These are phyloP conservation scores for Scheffersomyces coipomensis DNA, from an alignment of 805 yeast genomes.

Conservation along the genomic window DNA sequence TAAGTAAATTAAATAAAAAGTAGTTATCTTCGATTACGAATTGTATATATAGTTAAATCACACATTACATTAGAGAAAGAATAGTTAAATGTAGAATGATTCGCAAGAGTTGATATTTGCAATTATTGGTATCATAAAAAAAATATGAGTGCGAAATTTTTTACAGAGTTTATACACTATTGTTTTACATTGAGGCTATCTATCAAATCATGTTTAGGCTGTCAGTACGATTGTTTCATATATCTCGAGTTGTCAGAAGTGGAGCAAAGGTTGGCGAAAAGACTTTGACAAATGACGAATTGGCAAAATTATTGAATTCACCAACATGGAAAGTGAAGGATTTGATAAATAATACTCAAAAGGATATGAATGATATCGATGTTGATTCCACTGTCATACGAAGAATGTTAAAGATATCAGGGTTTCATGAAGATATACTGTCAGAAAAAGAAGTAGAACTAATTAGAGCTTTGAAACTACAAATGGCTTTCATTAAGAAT, in stretches of 20 bases:
- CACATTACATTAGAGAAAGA: no score
- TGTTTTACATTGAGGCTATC: no score
- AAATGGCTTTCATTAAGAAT: conserved; percentile 33
- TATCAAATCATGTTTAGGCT: no score
- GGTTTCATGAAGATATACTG: conserved; percentile 22
- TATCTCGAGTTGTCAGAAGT: not conserved
- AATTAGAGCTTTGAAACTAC: conserved; percentile 27
- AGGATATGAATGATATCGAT: conserved; percentile 4
- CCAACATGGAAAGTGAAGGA: conserved; percentile 18
- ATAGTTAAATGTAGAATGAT: no score
- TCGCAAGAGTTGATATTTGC: no score
- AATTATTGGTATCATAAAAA: no score
- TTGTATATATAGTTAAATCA: no score
- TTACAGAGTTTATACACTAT: no score
- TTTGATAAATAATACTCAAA: conserved; percentile 8
- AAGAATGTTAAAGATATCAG: conserved; percentile 34
- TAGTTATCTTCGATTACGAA: no score
- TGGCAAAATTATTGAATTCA: conserved; percentile 6
- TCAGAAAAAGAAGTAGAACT: conserved; percentile 17
- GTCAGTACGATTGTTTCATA: not conserved
- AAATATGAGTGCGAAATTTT: no score
- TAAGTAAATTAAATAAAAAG: conserved; percentile 21
- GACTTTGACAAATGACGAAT: conserved; percentile 3
- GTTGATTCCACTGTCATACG: conserved; percentile 9
- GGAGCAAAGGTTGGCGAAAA: not conserved